A percentile compares a stretch with the other conserved stretches of the same genome.
These are phyloP conservation scores for Scutellaria baicalensis DNA, from an alignment of 257 asterid genomes.

Conservation along the genomic window DNA sequence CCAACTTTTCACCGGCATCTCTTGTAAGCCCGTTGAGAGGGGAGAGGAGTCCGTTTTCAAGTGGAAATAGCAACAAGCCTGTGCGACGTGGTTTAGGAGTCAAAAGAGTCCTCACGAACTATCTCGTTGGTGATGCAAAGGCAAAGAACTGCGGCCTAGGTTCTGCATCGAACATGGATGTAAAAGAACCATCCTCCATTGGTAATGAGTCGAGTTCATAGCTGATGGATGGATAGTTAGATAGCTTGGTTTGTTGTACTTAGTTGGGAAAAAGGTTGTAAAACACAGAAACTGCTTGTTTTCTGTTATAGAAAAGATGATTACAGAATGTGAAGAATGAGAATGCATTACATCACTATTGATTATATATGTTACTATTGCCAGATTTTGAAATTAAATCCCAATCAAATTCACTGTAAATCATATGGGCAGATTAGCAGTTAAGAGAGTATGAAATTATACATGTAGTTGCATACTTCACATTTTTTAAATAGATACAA, in stretches of 20 bases:
- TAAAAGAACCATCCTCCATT: constrained; percentile 12
- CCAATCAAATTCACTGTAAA: no score
- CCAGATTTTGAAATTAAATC: not conserved
- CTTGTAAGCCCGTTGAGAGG: constrained; percentile 52
- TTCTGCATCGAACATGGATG: constrained; percentile 23
- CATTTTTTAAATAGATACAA: no score
- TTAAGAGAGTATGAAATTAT: no score
- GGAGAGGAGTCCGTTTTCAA: constrained; percentile 49
- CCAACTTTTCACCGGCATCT: constrained; percentile 52
- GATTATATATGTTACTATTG: not conserved
- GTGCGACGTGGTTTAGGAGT: constrained; percentile 75
- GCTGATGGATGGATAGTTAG: constrained; percentile 3
- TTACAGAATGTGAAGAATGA: not conserved
- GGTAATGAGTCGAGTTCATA: constrained; percentile 8
- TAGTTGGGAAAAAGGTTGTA: not conserved
- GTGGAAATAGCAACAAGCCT: constrained; percentile 32
- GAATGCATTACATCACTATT: not conserved
- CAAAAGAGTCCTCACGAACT: constrained; percentile 58
- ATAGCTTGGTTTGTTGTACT: constrained; percentile 4
- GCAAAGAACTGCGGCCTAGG: constrained; percentile 31
- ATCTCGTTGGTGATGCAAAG: constrained; percentile 59
- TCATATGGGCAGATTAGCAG: no score
- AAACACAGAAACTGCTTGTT: not conserved
- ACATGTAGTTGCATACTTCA: no score
- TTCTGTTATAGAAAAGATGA: not conserved